These are phyloP conservation scores for Parascedosporium putredinis DNA, from an alignment of 2,329 filamentous ascomycete species.

Conservation along the genomic window DNA sequence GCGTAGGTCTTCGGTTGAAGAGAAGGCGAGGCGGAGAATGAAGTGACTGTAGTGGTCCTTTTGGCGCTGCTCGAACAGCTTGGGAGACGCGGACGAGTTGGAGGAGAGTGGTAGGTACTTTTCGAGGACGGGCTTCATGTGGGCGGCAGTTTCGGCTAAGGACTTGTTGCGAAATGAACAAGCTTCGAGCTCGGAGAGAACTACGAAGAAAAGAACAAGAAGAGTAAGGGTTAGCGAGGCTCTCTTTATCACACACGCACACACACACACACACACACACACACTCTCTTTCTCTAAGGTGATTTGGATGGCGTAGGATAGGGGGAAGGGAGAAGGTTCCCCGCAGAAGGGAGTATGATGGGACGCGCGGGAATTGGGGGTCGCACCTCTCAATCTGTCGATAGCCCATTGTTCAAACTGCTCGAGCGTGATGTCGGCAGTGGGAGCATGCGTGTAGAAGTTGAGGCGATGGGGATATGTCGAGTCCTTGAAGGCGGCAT, in stretches of 20 bases:
- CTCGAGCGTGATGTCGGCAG: slow-evolving; percentile 88
- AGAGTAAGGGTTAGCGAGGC: not conserved
- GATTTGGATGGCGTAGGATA: too few species aligned
- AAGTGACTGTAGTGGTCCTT: slow-evolving; percentile 98
- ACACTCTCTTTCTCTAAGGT: too few species aligned
- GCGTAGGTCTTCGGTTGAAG: slow-evolving; percentile 80
- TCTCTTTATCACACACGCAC: too few species aligned
- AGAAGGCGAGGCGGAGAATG: slow-evolving; percentile 86
- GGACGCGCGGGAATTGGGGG: too few species aligned
- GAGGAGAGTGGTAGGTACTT: slow-evolving; percentile 76
- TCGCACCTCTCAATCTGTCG: slow-evolving; percentile 67
- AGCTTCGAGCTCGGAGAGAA: slow-evolving; percentile 80
- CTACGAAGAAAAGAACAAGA: slow-evolving; percentile 28
- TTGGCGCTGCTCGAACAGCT: slow-evolving; percentile 63
- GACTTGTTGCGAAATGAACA: slow-evolving; percentile 91
- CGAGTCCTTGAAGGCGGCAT: slow-evolving; percentile 63
- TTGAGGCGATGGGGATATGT: slow-evolving; percentile 81
- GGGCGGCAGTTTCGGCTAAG: slow-evolving; percentile 66
- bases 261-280: too few species aligned
- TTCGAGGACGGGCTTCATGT: slow-evolving; percentile 78
- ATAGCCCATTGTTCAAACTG: slow-evolving; percentile 99
- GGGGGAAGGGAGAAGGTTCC: too few species aligned
- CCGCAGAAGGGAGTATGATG: too few species aligned
- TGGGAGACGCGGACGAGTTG: slow-evolving; percentile 53
- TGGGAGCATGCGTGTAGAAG: slow-evolving; percentile 82